A percentile compares a stretch with the other conserved stretches of the same genome.
These are phyloP conservation scores for Gomphus bonarii DNA, from an alignment of 1,284 basidiomycete genomes.

Conservation along the genomic window DNA sequence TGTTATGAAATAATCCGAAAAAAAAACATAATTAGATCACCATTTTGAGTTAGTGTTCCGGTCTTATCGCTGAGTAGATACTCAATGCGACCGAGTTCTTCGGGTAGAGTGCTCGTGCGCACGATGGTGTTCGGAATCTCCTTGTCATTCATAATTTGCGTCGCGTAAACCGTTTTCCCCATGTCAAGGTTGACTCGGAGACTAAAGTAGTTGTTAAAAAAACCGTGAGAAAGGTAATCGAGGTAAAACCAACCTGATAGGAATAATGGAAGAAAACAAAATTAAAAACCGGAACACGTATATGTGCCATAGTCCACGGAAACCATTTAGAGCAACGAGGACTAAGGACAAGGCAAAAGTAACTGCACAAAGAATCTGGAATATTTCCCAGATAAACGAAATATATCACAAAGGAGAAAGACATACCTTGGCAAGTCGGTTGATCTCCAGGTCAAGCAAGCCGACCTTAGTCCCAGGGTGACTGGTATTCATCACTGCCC, in stretches of 20 bases:
- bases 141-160: conserved; percentile 86
- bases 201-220: conserved; percentile 31
- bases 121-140: conserved; percentile 97
- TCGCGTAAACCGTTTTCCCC: conserved; percentile 98
- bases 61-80: conserved; percentile 97
- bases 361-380: conserved; percentile 85
- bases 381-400: conserved; percentile 7
- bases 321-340: conserved; percentile 93
- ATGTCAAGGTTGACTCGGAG: conserved; percentile 97
- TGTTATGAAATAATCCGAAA: conserved; percentile 2
- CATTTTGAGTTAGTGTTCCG: conserved; percentile 95
- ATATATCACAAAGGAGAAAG: not conserved
- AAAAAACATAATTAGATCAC: conserved; percentile 20
- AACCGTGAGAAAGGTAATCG: not conserved
- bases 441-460: conserved; percentile 89
- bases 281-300: conserved; percentile 97
- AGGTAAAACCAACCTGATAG: conserved; percentile 69
- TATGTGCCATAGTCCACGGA: conserved; percentile 92
- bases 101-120: conserved; percentile 91
- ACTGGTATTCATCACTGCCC: conserved; percentile 99
- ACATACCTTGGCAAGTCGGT: conserved; percentile 84
- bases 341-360: conserved; percentile 88
- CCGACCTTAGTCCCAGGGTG: conserved; percentile 96
- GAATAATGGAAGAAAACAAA: conserved; percentile 97
- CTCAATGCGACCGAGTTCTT: conserved; percentile 93